Evolutionary conservation across 2,329 filamentous ascomycete genomes (phyloP), one percentile per base, ranked within the genome.

Genomic region (Aureobasidium sp.): DNA sequence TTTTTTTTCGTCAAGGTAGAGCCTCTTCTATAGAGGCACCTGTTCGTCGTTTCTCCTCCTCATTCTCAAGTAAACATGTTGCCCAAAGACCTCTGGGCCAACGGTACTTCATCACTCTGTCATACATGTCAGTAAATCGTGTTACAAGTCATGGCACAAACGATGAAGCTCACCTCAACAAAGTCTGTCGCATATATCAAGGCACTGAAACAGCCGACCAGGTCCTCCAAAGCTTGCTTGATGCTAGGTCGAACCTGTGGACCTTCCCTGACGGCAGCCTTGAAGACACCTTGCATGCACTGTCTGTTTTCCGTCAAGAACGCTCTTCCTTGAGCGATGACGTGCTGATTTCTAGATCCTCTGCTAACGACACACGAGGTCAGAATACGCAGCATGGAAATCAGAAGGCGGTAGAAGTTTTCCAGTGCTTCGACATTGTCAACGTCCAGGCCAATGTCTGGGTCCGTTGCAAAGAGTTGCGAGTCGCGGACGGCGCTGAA

Each of bases 261-360:
- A 15, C 0, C 90, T 90, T 67, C 89, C 90, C 66, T 91, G 83
- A 61, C 29, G 13, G 54, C 64, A 29, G 59, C 62, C 78, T 99
- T 99, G 69, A 99, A 89, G 25, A 96, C 87, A 49, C 91, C 89
- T 65, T 94, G 85, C 68, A 97, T 90, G 62, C 92, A 85, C 73
- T 87, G 85, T 64, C 93, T 83, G 73, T 96, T 91, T 66, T 94
- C 88, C 6, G 83, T 82, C 63, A 99, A 78, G 75, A 99, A 99
- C 39, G 81, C 81, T 61, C 89, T 84, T 0, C 88, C 91, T 71
- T 92, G 89, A 44, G 87, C 82, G 44, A 92, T 74, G 1, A 83
- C 84, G 63, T 85, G 81, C 61, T 86, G 83, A 72, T 96, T 96
- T 69, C 95, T 88, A 21, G 87, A 81, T 0, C 93, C 93, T 50